phyloP scores from a whole-genome alignment of 2,329 filamentous ascomycete species.

The Ophiocordyceps polyrhachis-furcata region DNA sequence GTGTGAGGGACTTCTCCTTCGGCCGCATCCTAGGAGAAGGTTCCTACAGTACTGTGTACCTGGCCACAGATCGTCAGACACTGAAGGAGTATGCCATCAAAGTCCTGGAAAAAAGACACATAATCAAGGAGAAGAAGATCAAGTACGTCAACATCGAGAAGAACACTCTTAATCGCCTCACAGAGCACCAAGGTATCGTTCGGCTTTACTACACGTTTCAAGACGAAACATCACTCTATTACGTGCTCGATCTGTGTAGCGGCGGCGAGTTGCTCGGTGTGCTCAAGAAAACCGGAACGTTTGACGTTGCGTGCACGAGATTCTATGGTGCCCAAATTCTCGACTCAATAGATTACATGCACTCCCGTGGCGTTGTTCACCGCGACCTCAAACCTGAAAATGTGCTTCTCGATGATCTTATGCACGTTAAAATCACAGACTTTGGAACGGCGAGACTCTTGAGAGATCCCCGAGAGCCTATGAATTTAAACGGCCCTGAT shows the following conservation, averaged over 20 bases:
- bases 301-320: slow-evolving; percentile 81
- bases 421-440: slow-evolving; percentile 98
- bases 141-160: slow-evolving; percentile 99
- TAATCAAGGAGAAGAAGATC: slow-evolving; percentile 99
- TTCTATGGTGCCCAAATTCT: slow-evolving; percentile 95
- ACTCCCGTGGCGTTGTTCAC: slow-evolving; percentile 87
- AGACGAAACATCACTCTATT: slow-evolving; percentile 89
- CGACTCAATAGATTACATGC: slow-evolving; percentile 96
- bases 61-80: slow-evolving; percentile 84
- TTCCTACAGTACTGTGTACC: slow-evolving; percentile 90
- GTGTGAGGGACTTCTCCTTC: slow-evolving; percentile 92
- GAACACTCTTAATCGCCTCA: slow-evolving; percentile 88
- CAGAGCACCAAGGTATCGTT: slow-evolving; percentile 90
- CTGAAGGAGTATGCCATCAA: slow-evolving; percentile 96
- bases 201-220: slow-evolving; percentile 98
- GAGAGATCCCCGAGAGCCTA: slow-evolving; percentile 18
- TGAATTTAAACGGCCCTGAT: slow-evolving; percentile 21
- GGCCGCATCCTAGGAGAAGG: slow-evolving; percentile 82
- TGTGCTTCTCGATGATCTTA: slow-evolving; percentile 80
- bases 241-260: slow-evolving; percentile 83
- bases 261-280: slow-evolving; percentile 85
- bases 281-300: slow-evolving; percentile 83
- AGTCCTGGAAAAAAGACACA: slow-evolving; percentile 93
- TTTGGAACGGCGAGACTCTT: slow-evolving; percentile 97
- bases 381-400: slow-evolving; percentile 95